These are phyloP conservation scores for Trametes sanguinea DNA, from an alignment of 768 basidiomycete species.

Conservation along the genomic window DNA sequence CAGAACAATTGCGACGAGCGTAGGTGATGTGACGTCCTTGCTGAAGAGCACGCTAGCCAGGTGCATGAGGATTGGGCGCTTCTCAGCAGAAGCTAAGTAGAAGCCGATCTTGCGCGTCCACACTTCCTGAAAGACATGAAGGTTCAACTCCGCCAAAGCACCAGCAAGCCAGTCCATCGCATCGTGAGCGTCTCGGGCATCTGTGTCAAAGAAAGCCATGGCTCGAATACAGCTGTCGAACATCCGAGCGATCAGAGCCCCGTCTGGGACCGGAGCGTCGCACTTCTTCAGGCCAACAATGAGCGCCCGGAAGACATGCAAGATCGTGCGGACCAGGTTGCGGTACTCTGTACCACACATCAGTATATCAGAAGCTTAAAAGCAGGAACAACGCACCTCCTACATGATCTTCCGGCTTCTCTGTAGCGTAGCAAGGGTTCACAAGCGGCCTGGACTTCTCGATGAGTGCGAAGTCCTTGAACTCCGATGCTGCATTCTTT, in stretches of 20 bases:
- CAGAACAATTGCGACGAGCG: slow-evolving; percentile 86
- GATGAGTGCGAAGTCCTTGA: slow-evolving; percentile 63
- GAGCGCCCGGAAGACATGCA: slow-evolving; percentile 85
- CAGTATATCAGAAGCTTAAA: slow-evolving; percentile 17
- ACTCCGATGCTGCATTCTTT: slow-evolving; percentile 41
- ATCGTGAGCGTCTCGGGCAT: slow-evolving; percentile 70
- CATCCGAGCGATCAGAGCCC: slow-evolving; percentile 81
- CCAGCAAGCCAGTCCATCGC: slow-evolving; percentile 80
- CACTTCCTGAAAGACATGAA: slow-evolving; percentile 93
- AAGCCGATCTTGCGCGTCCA: slow-evolving; percentile 93
- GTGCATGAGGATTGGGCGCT: slow-evolving; percentile 77
- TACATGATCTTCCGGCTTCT: slow-evolving; percentile 80
- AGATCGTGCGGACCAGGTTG: slow-evolving; percentile 80
- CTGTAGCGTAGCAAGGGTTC: slow-evolving; percentile 72
- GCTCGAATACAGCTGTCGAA: slow-evolving; percentile 85
- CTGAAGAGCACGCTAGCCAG: slow-evolving; percentile 83
- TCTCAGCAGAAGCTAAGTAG: slow-evolving; percentile 79
- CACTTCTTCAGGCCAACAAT: slow-evolving; percentile 77
- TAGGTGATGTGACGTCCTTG: slow-evolving; percentile 74
- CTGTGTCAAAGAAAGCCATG: slow-evolving; percentile 76
- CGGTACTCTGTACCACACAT: slow-evolving; percentile 66
- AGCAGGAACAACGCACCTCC: slow-evolving; percentile 54
- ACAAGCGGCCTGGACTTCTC: slow-evolving; percentile 87
- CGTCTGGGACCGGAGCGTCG: slow-evolving; percentile 78
- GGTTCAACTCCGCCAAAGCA: slow-evolving; percentile 79